Evolutionary conservation across 1,284 basidiomycete genomes (phyloP).

Genomic region (Phenoliferia sp.): DNA sequence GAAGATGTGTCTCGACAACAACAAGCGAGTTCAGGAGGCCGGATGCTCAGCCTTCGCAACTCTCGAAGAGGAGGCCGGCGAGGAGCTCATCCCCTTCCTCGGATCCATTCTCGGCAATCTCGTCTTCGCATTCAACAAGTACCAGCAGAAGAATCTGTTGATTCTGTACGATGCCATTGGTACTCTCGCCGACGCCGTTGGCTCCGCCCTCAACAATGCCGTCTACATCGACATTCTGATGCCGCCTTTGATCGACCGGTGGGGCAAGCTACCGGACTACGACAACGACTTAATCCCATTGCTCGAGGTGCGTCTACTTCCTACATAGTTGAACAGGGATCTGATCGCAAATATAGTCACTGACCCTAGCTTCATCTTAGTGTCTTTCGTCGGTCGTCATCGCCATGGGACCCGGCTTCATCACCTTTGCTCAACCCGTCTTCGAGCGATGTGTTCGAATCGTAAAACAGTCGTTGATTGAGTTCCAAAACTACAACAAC

Average conservation of each 20-base stretch:
- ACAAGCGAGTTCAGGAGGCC: slow-evolving; percentile 98
- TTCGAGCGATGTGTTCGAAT: slow-evolving; percentile 88
- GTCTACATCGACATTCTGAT: slow-evolving; percentile 90
- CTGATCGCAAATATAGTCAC: slow-evolving; percentile 13
- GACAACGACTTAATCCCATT: slow-evolving; percentile 92
- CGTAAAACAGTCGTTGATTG: slow-evolving; percentile 71
- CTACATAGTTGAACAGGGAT: not conserved
- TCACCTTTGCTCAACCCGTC: slow-evolving; percentile 82
- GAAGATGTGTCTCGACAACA: slow-evolving; percentile 96
- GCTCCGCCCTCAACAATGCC: slow-evolving; percentile 75
- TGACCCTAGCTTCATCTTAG: too few relatives aligned
- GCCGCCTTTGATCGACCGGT: slow-evolving; percentile 86
- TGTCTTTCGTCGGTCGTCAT: slow-evolving; percentile 97
- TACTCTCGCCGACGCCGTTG: slow-evolving; percentile 94
- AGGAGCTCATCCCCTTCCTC: slow-evolving; percentile 83
- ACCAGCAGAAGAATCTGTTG: slow-evolving; percentile 98
- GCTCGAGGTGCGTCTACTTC: slow-evolving; percentile 62
- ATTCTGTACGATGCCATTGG: slow-evolving; percentile 98
- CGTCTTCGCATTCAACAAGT: slow-evolving; percentile 93
- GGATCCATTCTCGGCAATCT: slow-evolving; percentile 92
- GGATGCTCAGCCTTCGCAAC: slow-evolving; percentile 99
- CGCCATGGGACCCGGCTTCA: slow-evolving; percentile 87
- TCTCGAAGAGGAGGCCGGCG: slow-evolving; percentile 92
- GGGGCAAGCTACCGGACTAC: slow-evolving; percentile 81
- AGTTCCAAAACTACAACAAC: slow-evolving; percentile 74